These are phyloP conservation scores for Scleromitrula shiraiana DNA, from an alignment of 2,329 filamentous ascomycete species.

Conservation along the genomic window DNA sequence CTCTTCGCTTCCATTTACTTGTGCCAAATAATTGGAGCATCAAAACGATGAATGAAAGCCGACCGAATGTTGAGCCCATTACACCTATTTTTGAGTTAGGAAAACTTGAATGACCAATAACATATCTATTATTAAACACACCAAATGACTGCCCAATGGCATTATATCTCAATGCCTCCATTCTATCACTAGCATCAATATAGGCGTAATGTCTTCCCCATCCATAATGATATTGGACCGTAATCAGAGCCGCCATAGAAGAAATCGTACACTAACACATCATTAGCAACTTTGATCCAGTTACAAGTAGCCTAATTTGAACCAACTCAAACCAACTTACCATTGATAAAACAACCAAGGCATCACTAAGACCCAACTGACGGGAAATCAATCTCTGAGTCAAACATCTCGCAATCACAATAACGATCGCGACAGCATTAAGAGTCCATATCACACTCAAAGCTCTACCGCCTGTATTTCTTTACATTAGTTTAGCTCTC, in stretches of 20 bases:
- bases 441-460: constrained; percentile 12
- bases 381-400: constrained; percentile 10
- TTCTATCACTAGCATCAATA: constrained; percentile 6
- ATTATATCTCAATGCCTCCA: constrained; percentile 13
- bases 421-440: constrained; percentile 8
- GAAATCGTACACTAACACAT: background rate
- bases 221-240: constrained; percentile 15
- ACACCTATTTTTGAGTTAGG: constrained; percentile 9
- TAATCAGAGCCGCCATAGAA: constrained; percentile 6
- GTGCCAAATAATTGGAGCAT: constrained; percentile 17
- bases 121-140: background rate
- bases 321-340: no score
- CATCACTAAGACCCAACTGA: constrained; percentile 15
- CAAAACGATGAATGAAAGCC: constrained; percentile 13
- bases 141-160: constrained; percentile 14
- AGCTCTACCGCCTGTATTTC: background rate
- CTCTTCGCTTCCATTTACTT: background rate
- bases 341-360: constrained; percentile 10
- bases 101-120: background rate
- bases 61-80: constrained; percentile 15
- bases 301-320: no score
- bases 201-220: constrained; percentile 16
- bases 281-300: no score
- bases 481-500: background rate
- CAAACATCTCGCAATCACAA: constrained; percentile 12